These are phyloP conservation scores for Theobroma cacao DNA, from an alignment of 345 rosid genomes.

Conservation along the genomic window DNA sequence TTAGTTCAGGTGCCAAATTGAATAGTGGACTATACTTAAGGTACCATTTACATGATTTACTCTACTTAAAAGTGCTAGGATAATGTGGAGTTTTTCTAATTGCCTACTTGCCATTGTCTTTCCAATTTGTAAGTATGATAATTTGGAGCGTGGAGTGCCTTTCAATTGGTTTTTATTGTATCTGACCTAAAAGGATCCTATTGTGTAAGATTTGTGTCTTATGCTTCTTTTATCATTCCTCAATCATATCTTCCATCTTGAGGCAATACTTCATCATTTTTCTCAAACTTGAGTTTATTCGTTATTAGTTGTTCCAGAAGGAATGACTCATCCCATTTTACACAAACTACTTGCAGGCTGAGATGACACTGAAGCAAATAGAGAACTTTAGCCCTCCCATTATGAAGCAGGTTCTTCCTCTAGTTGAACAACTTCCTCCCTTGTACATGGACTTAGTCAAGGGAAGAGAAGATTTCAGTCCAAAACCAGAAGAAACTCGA, in stretches of 20 bases:
- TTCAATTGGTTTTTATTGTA: neutral
- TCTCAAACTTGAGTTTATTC: neutral
- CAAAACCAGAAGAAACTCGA: slow-evolving; percentile 95
- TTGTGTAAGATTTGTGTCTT: neutral
- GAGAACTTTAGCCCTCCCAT: slow-evolving; percentile 91
- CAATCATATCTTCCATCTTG: neutral
- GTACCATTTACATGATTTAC: neutral
- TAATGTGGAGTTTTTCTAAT: neutral
- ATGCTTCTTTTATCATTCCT: neutral
- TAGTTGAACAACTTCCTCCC: slow-evolving; percentile 95
- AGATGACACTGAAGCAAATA: slow-evolving; percentile 87
- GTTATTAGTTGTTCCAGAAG: neutral
- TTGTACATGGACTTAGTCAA: slow-evolving; percentile 88
- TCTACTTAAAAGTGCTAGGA: neutral
- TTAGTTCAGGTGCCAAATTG: neutral
- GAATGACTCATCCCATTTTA: neutral
- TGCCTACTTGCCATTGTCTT: neutral
- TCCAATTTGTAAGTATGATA: neutral
- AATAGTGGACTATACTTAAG: neutral
- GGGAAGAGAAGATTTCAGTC: slow-evolving; percentile 93
- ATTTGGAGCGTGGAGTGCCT: neutral
- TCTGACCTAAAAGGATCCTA: neutral
- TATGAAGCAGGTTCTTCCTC: slow-evolving; percentile 92
- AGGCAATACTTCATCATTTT: neutral
- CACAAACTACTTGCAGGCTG: slow-evolving; percentile 60